These are phyloP conservation scores for Tetrahymena borealis DNA, from an alignment of 73 alveolate genomes.

Conservation along the genomic window DNA sequence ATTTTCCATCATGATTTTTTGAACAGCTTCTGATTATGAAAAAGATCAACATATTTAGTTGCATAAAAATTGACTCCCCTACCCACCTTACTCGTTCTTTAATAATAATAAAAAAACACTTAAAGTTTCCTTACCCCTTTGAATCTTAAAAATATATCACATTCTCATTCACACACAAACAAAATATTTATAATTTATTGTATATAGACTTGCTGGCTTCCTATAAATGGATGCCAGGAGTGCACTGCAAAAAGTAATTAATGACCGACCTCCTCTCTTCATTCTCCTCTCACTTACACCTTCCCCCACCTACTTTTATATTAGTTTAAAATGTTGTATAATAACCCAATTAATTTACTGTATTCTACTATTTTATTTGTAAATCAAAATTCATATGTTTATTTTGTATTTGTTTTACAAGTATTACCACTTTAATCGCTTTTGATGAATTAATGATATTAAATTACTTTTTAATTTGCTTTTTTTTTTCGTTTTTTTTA, in stretches of 20 bases:
- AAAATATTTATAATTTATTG: background rate
- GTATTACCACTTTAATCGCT: background rate
- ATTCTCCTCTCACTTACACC: background rate
- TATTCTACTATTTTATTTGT: background rate
- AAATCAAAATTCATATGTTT: background rate
- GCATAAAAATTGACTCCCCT: background rate
- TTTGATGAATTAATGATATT: background rate
- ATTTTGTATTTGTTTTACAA: background rate
- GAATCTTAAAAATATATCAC: background rate
- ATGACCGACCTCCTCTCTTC: background rate
- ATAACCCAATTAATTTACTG: background rate
- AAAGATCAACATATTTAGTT: background rate
- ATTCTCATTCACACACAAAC: background rate
- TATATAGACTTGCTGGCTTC: background rate
- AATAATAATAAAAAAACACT: background rate
- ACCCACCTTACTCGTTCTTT: background rate
- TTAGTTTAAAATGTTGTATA: background rate
- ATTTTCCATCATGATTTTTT: background rate
- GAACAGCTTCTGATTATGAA: background rate
- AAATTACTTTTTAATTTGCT: background rate
- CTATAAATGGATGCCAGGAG: background rate
- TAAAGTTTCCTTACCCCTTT: background rate
- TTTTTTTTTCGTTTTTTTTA: background rate
- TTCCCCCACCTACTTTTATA: background rate
- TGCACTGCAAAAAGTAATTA: background rate